Percentiles rank a stretch among this genome's conserved stretches.
These are phyloP conservation scores for Collariella sp. DNA, from an alignment of 495 filamentous ascomycete genomes.

Conservation along the genomic window DNA sequence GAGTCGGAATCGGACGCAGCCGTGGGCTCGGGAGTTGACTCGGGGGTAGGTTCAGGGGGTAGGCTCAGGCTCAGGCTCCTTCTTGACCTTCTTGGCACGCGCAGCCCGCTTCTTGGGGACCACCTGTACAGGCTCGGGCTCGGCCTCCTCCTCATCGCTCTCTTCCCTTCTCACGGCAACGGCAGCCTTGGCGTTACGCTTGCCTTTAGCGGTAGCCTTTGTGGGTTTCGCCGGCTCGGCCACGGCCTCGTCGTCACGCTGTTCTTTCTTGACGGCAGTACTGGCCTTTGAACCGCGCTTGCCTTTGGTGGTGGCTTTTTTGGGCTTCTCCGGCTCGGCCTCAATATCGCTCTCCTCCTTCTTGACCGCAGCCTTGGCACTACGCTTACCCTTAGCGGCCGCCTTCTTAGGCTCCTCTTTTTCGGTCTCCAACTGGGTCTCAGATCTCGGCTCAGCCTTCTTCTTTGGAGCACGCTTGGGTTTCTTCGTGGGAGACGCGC, in stretches of 20 bases:
- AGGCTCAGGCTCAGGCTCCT: conserved; percentile 10
- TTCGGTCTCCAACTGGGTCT: too few species aligned
- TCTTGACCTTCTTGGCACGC: conserved; percentile 15
- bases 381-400: conserved; percentile 13
- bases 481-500: conserved; percentile 21
- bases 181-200: conserved; percentile 6
- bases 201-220: conserved; percentile 15
- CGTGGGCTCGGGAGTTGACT: too few species aligned
- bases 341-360: conserved; percentile 17
- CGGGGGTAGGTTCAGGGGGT: too few species aligned
- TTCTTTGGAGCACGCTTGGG: conserved; percentile 16
- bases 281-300: conserved; percentile 22
- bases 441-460: conserved; percentile 22
- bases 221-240: conserved; percentile 23
- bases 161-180: conserved; percentile 11
- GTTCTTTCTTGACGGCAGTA: conserved; percentile 16
- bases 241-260: conserved; percentile 15
- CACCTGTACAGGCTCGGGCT: conserved; percentile 1
- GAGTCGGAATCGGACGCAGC: conserved; percentile 10
- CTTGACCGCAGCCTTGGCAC: conserved; percentile 21
- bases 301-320: conserved; percentile 10
- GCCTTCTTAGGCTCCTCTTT: conserved; percentile 24
- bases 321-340: conserved; percentile 25
- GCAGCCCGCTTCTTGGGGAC: conserved; percentile 16
- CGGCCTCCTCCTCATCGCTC: background rate